phyloP scores from a whole-genome alignment of 2,329 filamentous ascomycete species.

The Fusarium sp. region DNA sequence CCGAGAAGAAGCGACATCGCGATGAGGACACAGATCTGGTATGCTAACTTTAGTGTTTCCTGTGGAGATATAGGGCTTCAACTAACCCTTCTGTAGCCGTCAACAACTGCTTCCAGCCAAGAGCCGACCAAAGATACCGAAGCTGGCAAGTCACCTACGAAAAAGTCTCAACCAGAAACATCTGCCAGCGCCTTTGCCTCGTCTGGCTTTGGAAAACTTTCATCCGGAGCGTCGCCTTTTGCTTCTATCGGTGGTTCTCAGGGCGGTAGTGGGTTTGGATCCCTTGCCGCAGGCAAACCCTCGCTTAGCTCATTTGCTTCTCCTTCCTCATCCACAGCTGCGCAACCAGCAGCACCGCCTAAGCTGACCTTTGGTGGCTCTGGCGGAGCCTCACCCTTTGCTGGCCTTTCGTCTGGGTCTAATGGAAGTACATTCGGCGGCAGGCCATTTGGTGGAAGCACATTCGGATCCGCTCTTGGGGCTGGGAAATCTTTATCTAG shows the following conservation, averaged over 20 bases:
- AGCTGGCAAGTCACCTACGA: constrained; percentile 42
- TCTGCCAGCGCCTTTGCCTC: constrained; percentile 74
- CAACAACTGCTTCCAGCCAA: constrained; percentile 34
- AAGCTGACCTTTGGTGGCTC: constrained; percentile 65
- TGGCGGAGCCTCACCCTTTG: constrained; percentile 62
- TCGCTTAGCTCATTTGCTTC: constrained; percentile 53
- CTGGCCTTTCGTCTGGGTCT: constrained; percentile 56
- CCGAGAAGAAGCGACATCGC: constrained; percentile 74
- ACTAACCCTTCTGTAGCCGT: constrained; percentile 39
- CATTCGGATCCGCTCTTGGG: constrained; percentile 55
- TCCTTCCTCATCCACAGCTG: constrained; percentile 40
- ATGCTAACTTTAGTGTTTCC: constrained; percentile 37
- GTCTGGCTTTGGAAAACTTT: constrained; percentile 77
- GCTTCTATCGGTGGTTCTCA: constrained; percentile 65
- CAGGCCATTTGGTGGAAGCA: constrained; percentile 56
- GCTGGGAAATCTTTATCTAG: constrained; percentile 67
- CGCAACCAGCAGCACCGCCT: constrained; percentile 53
- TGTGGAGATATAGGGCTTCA: neutral
- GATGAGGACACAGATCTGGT: constrained; percentile 61
- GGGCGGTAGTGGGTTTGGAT: constrained; percentile 64
- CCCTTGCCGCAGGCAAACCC: constrained; percentile 53
- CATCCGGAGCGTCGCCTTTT: constrained; percentile 74
- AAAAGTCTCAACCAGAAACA: constrained; percentile 54
- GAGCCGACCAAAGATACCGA: constrained; percentile 44
- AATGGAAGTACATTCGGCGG: constrained; percentile 60